phyloP scores from a whole-genome alignment of 1,139 yeast genomes.

The Kodamaea sp. region DNA sequence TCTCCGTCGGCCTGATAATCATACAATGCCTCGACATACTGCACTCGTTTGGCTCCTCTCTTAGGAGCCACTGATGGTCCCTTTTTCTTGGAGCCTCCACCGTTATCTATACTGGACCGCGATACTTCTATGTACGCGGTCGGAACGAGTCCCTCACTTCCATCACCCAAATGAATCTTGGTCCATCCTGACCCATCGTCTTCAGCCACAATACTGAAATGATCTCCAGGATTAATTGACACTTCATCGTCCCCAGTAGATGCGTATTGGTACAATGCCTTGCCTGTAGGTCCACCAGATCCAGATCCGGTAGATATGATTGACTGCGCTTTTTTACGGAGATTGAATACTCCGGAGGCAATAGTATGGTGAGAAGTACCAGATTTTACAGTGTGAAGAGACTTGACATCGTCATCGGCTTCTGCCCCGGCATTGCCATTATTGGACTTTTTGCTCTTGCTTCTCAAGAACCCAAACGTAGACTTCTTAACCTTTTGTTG shows the following conservation, averaged over 20 bases:
- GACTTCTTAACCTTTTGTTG: slow-evolving; percentile 52
- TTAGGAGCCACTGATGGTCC: slow-evolving; percentile 87
- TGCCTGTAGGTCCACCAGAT: slow-evolving; percentile 30
- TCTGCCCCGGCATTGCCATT: slow-evolving; percentile 15
- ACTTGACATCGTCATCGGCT: slow-evolving; percentile 22
- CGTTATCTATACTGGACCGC: slow-evolving; percentile 13
- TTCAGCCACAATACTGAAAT: slow-evolving; percentile 53
- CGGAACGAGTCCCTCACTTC: slow-evolving; percentile 77
- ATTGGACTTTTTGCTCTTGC: slow-evolving; percentile 12
- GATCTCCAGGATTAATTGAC: slow-evolving; percentile 61
- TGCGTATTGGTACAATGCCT: slow-evolving; percentile 66
- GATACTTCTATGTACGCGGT: slow-evolving; percentile 69
- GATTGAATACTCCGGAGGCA: slow-evolving; percentile 37
- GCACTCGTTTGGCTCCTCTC: slow-evolving; percentile 67
- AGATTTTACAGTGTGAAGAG: slow-evolving; percentile 37
- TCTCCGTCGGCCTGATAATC: slow-evolving; percentile 81
- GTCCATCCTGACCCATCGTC: slow-evolving; percentile 99
- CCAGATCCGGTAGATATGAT: slow-evolving; percentile 19
- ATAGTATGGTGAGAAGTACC: slow-evolving; percentile 25
- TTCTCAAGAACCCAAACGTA: slow-evolving; percentile 51
- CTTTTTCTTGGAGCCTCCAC: slow-evolving; percentile 42
- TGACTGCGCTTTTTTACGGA: slow-evolving; percentile 36
- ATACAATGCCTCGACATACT: slow-evolving; percentile 72
- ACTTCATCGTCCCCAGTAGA: slow-evolving; percentile 80
- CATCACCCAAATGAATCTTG: slow-evolving; percentile 44